Evolutionary conservation across 1,139 yeast species (phyloP), one percentile per base, ranked within the genome.

Genomic region (Candida frijolesensis): DNA sequence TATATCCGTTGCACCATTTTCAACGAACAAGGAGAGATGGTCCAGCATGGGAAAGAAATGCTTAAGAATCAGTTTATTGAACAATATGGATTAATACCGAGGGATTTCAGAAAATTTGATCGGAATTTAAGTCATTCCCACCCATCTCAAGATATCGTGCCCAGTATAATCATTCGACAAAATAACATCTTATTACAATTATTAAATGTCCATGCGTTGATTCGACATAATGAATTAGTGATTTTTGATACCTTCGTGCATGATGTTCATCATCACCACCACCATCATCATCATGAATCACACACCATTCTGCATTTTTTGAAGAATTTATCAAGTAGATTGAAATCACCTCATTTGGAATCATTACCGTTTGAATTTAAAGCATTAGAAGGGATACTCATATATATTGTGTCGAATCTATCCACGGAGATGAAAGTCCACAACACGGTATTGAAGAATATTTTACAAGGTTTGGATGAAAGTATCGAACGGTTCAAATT

Each of bases 1-100:
- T 59, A 56, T 47, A 70, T 77, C 19, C 56, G 86, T 53, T 91
- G 97, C 60, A 89, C 97, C 0, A 66, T 74, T 14, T 76, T 76
- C 50, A 65, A 76, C 53, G 48, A 55, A 5, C 47, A 58, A 3
- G 81, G 81, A 2, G 65, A 70, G 37, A 69, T 76, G 55, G 63
- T 68, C 4, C 65, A 66, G 22, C 79, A 74, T 50, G 78, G 79
- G 15, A 70, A 71, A 52, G 79, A 74, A 41, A 59, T 75, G 38
- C 63, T 66, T 44, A 63, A 74, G 48, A 62, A 58, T 54, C 69
- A 68, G 43, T 75, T 76, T 53, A 67, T 76, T 69, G 68, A 68
- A 50, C 52, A 60, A 14, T 67, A 74, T 54, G 64, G 69, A 45
- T 58, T 76, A 37, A 73, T 68, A 0, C 68, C 78, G 1, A 61